Conservation (phyloP, 2,329 filamentous ascomycete genomes). For the Curvularia hawaiiensis region DNA sequence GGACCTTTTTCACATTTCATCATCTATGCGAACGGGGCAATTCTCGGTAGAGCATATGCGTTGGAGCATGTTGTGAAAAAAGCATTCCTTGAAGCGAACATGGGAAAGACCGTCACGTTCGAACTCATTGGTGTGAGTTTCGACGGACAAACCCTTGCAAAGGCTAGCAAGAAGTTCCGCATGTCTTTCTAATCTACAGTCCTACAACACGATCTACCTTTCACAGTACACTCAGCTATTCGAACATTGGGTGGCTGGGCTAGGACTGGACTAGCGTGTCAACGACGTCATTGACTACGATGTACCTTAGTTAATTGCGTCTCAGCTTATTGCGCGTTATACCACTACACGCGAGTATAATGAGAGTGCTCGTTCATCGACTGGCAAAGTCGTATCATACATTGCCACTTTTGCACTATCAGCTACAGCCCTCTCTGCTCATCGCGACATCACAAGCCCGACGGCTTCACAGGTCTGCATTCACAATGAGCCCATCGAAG, state of each 20-base stretch:
- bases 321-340: not conserved
- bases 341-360: not conserved
- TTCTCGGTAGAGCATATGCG: conserved; percentile 38
- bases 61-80: conserved; percentile 29
- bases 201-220: not conserved
- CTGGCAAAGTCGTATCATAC: not conserved
- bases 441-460: not conserved
- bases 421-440: not conserved
- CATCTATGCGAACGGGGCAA: conserved; percentile 28
- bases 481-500: conserved; percentile 35
- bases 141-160: not conserved
- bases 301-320: not conserved
- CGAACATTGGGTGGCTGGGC: conserved; percentile 1
- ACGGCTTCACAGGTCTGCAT: conserved; percentile 17
- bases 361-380: not conserved
- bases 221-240: not conserved
- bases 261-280: conserved; percentile 5
- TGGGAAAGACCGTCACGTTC: not conserved
- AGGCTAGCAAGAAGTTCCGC: not conserved
- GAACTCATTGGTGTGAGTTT: conserved; percentile 8
- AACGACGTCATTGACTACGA: conserved; percentile 12
- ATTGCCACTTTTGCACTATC: not conserved
- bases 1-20: conserved; percentile 44
- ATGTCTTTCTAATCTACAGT: not conserved
- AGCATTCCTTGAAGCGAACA: conserved; percentile 13